These are phyloP conservation scores for Leucogyrophana mollusca DNA, from an alignment of 768 basidiomycete genomes.

Conservation along the genomic window DNA sequence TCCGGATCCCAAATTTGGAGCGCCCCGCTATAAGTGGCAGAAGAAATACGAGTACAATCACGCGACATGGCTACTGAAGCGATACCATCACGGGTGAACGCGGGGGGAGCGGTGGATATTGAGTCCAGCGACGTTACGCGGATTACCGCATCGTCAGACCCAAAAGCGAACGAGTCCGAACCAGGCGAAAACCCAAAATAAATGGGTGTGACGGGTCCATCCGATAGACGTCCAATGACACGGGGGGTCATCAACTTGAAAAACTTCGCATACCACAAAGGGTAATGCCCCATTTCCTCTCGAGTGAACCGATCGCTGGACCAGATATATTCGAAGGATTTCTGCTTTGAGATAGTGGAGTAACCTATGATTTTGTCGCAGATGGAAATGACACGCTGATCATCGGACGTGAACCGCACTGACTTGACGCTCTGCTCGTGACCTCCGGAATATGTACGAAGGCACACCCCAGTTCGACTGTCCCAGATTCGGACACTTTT, in stretches of 20 bases:
- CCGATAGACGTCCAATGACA: no score
- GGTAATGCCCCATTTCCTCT: not conserved
- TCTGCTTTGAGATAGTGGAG: constrained; percentile 3
- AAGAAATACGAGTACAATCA: not conserved
- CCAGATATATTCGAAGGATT: constrained; percentile 6
- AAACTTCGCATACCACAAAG: constrained; percentile 6
- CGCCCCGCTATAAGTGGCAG: not conserved
- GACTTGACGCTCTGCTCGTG: constrained; percentile 12
- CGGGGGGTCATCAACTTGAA: constrained; percentile 9
- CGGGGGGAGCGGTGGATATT: no score
- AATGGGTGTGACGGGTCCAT: no score
- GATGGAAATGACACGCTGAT: constrained; percentile 7
- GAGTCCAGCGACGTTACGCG: no score
- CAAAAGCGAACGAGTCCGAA: constrained; percentile 9
- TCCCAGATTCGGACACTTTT: constrained; percentile 24
- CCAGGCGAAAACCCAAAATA: constrained; percentile 2
- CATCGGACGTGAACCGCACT: constrained; percentile 12
- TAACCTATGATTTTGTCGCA: constrained; percentile 8
- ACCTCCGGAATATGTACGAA: constrained; percentile 12
- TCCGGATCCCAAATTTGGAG: constrained; percentile 10
- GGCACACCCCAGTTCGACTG: constrained; percentile 12
- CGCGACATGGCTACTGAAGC: not conserved
- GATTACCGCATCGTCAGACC: no score
- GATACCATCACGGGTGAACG: not conserved
- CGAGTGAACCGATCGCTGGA: not conserved